Base-by-base conservation (phyloP, 192 early-diverging fungal genomes). In the Coemansia sp. region DNA sequence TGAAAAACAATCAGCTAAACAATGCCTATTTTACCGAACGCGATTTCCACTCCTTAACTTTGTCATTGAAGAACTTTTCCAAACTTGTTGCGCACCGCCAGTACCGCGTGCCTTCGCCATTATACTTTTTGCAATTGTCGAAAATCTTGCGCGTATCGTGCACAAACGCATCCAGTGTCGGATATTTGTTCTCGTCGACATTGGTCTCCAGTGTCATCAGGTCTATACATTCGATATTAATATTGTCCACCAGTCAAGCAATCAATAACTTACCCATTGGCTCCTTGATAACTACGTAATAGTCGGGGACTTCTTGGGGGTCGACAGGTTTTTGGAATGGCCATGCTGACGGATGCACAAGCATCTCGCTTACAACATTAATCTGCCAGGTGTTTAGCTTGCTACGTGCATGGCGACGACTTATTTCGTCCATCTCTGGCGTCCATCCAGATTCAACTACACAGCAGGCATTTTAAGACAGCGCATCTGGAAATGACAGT, bases 241-340 rank as follows among this genome's bases (percentile, higher is more conserved):
- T 26, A 3, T 4, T 26, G 37, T 39, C 6, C 42, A 16, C 15
- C 15, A 21, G 35, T 35, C 19, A 7, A 39, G 13, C 2, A 12
- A n/a, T 0, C 36, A 82, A 46, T 23, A n/a, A 41, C 68, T 55
- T 70, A 70, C 68, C 75, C 95, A 99, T 99, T 7, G 97, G 97
- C 46, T 97, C 86, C 49, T 87, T 96, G 69, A 99, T 94, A 30
- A 98, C 89, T 6, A 86, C 80, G 57, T 98, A 95, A 64, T 99
- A 99, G 66, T 97, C 94, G 2, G 91, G 83, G 1, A 99, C 95
- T 26, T 91, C 89, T 20, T 88, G 80, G 3, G 80, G 68, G 39
- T 92, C 86, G 9, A 99, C 97, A 9, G 95, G 93, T 36, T 91
- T 85, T 55, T 83, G 82, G 69, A 99, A 99, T 6, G 97, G 94